Conservation (phyloP, 345 rosid species). For the Ailanthus altissimus region DNA sequence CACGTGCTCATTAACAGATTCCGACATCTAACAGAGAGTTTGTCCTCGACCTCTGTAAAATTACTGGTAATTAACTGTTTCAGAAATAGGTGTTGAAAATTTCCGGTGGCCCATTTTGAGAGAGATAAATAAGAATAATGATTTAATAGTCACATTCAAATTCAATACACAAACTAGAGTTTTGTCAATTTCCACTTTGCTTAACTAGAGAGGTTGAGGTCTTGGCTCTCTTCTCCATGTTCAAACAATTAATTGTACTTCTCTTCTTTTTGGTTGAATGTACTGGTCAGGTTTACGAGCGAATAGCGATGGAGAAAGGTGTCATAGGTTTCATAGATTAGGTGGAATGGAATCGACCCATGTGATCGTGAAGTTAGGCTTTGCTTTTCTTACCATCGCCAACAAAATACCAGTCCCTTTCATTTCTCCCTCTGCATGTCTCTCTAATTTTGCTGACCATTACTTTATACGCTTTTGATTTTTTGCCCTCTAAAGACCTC, state of each 20-base stretch:
- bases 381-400: neutral
- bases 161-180: neutral
- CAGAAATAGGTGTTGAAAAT: neutral
- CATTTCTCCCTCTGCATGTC: neutral
- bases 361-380: constrained; percentile 5
- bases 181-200: neutral
- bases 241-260: neutral
- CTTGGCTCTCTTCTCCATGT: neutral
- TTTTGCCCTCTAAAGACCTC: neutral
- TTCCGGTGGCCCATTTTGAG: neutral
- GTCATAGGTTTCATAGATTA: neutral
- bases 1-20: no score
- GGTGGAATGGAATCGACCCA: constrained; percentile 19
- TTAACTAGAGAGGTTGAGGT: neutral
- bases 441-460: neutral
- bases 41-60: no score
- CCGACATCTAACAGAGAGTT: no score
- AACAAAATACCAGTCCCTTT: constrained; percentile 5
- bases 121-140: neutral
- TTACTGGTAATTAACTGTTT: no score
- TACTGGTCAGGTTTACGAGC: neutral
- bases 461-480: neutral
- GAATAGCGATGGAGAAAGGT: neutral
- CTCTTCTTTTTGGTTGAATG: neutral
- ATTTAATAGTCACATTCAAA: neutral